These are phyloP conservation scores for Pestalotiopsis sp. DNA, from an alignment of 2,329 filamentous ascomycete species.

Conservation along the genomic window DNA sequence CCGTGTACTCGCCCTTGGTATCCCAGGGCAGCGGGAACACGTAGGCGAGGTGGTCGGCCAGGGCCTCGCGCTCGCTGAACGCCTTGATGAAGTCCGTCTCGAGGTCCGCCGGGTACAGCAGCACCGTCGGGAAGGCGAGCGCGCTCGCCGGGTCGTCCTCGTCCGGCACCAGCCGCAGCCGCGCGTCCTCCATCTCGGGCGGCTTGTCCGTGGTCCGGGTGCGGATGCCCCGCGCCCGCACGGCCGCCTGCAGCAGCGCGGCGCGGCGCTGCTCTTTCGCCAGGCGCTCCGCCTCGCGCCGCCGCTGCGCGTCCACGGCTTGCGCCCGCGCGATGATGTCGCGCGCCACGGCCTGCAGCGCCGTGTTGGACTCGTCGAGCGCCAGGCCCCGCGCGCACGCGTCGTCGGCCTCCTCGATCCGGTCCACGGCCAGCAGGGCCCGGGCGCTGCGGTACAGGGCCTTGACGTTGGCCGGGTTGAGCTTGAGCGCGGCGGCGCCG, in stretches of 20 bases:
- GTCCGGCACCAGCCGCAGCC: constrained; percentile 70
- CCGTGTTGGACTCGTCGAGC: constrained; percentile 70
- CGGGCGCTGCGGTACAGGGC: constrained; percentile 84
- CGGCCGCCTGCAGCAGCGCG: constrained; percentile 64
- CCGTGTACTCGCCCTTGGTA: constrained; percentile 63
- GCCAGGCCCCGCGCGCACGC: constrained; percentile 74
- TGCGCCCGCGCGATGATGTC: constrained; percentile 66
- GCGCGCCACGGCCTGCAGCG: constrained; percentile 63
- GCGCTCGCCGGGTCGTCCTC: constrained; percentile 72
- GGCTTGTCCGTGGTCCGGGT: constrained; percentile 69
- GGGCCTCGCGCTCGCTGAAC: constrained; percentile 75
- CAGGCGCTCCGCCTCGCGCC: constrained; percentile 57
- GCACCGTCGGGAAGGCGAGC: constrained; percentile 75
- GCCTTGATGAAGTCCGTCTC: constrained; percentile 91
- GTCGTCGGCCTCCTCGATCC: constrained; percentile 79
- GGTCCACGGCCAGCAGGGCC: constrained; percentile 79
- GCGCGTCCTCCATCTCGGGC: constrained; percentile 87
- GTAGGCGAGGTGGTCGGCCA: constrained; percentile 80
- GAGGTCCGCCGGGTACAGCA: constrained; percentile 82
- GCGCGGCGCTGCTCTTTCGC: constrained; percentile 59
- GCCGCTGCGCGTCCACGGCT: constrained; percentile 56
- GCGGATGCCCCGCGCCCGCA: constrained; percentile 71
- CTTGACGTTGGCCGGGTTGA: constrained; percentile 84
- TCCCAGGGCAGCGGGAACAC: constrained; percentile 93
- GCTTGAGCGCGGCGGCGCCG: constrained; percentile 75